These are phyloP conservation scores for Shiraia sp. DNA, from an alignment of 2,329 filamentous ascomycete species.

Conservation along the genomic window DNA sequence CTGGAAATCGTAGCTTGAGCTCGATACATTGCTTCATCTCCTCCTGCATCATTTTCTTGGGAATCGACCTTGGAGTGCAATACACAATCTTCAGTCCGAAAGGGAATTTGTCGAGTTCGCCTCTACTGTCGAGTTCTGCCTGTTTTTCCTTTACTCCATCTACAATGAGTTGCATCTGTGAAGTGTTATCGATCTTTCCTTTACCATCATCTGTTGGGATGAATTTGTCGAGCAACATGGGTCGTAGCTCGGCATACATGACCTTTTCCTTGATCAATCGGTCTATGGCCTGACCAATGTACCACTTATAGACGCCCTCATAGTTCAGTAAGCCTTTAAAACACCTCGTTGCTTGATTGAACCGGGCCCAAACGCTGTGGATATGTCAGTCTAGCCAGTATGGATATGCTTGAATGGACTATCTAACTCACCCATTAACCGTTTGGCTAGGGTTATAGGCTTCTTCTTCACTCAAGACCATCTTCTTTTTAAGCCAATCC, in stretches of 20 bases:
- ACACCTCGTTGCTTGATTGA: constrained; percentile 70
- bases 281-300: constrained; percentile 63
- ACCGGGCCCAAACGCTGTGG: constrained; percentile 59
- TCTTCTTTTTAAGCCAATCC: constrained; percentile 64
- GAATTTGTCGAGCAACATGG: constrained; percentile 70
- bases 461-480: constrained; percentile 65
- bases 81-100: constrained; percentile 72
- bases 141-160: constrained; percentile 58
- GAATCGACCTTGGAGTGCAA: constrained; percentile 68
- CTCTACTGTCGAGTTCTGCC: constrained; percentile 42
- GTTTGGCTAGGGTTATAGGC: constrained; percentile 57
- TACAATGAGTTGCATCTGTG: constrained; percentile 57
- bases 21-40: constrained; percentile 65
- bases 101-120: constrained; percentile 53
- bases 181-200: constrained; percentile 56
- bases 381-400: constrained; percentile 1
- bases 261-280: constrained; percentile 68
- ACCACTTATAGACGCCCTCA: constrained; percentile 63
- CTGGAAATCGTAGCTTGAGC: constrained; percentile 61
- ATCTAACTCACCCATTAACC: constrained; percentile 55
- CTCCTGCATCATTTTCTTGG: constrained; percentile 49
- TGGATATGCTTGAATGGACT: too few species aligned
- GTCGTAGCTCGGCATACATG: constrained; percentile 72
- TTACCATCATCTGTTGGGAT: constrained; percentile 63
- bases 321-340: constrained; percentile 76